These are phyloP conservation scores for Odontarrhena argentea DNA, from an alignment of 345 rosid species.

Conservation along the genomic window DNA sequence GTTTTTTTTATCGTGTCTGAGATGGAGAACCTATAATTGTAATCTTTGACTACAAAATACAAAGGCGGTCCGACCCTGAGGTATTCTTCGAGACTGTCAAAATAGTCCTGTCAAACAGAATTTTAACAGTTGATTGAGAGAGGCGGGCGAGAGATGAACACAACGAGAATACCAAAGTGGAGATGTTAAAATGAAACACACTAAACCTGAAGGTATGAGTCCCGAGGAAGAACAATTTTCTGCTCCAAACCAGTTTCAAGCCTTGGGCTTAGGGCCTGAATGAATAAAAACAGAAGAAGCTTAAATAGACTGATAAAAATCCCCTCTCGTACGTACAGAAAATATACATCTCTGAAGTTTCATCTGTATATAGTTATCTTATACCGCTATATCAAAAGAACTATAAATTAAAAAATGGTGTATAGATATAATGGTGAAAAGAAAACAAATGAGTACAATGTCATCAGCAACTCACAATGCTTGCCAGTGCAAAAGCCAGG, in stretches of 20 bases:
- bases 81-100: constrained; percentile 70
- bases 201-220: constrained; percentile 95
- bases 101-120: constrained; percentile 71
- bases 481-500: constrained; percentile 69
- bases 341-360: constrained; percentile 7
- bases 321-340: constrained; percentile 17
- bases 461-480: constrained; percentile 68
- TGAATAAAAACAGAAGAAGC: constrained; percentile 20
- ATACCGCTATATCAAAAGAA: constrained; percentile 20
- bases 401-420: background rate
- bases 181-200: constrained; percentile 28
- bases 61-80: constrained; percentile 95
- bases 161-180: constrained; percentile 14
- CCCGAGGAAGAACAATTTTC: constrained; percentile 92
- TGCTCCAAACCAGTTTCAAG: constrained; percentile 94
- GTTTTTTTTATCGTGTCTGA: constrained; percentile 5
- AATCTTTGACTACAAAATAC: constrained; percentile 94
- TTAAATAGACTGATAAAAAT: constrained; percentile 11
- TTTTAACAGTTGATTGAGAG: constrained; percentile 11
- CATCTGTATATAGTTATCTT: background rate
- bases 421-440: background rate
- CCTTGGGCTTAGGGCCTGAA: constrained; percentile 82
- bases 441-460: constrained; percentile 17
- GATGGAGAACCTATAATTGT: constrained; percentile 75
- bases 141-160: constrained; percentile 22